These are phyloP conservation scores for Torulaspora indica DNA, from an alignment of 805 yeast species.

Conservation along the genomic window DNA sequence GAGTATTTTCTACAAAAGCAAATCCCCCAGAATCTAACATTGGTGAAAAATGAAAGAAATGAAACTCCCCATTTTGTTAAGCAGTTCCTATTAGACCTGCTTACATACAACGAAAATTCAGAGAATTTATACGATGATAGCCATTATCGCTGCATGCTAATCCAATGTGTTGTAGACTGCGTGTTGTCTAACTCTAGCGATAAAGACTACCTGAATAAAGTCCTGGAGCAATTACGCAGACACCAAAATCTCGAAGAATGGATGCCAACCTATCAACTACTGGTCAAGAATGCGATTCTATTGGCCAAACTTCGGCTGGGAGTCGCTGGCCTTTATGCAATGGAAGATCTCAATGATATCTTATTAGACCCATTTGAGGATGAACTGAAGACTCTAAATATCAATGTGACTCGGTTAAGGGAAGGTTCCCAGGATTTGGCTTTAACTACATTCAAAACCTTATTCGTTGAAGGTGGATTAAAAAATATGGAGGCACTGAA, in stretches of 20 bases:
- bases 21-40: constrained; percentile 58
- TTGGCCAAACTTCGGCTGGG: constrained; percentile 62
- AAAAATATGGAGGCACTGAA: constrained; percentile 56
- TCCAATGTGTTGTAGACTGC: constrained; percentile 48
- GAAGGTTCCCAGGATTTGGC: constrained; percentile 47
- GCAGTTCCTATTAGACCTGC: constrained; percentile 59
- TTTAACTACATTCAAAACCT: constrained; percentile 61
- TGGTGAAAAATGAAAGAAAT: constrained; percentile 58
- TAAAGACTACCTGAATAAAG: constrained; percentile 41
- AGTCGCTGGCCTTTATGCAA: constrained; percentile 46
- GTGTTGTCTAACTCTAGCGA: constrained; percentile 36
- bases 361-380: constrained; percentile 47
- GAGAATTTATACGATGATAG: constrained; percentile 73
- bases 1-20: constrained; percentile 65
- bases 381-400: constrained; percentile 35
- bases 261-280: constrained; percentile 63
- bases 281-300: constrained; percentile 46
- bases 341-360: constrained; percentile 47
- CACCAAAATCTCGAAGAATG: constrained; percentile 76
- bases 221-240: constrained; percentile 65
- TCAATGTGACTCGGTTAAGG: constrained; percentile 14
- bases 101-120: constrained; percentile 81
- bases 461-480: constrained; percentile 72
- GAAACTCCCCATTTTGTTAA: constrained; percentile 56
- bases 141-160: constrained; percentile 55